These are phyloP conservation scores for Tuctoria greenei DNA, from an alignment of 176 grass and related monocot genomes.

Conservation along the genomic window DNA sequence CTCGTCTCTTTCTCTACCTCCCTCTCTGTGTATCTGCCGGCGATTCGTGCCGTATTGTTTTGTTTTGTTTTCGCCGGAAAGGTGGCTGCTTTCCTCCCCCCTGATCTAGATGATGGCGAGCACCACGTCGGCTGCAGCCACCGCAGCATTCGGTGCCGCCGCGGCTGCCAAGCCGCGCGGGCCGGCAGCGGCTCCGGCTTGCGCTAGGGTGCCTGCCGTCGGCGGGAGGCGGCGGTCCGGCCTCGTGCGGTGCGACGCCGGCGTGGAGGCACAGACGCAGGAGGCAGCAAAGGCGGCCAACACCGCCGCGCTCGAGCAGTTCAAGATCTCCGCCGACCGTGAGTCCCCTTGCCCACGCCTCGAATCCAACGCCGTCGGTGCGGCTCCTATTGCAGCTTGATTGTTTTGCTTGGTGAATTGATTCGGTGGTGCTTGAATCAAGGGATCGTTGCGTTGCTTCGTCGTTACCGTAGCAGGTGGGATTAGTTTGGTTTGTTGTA, in stretches of 20 bases:
- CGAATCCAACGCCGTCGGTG: slow-evolving; percentile 11
- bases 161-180: slow-evolving; percentile 35
- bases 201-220: slow-evolving; percentile 33
- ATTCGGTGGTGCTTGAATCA: slow-evolving; percentile 1
- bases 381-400: not conserved
- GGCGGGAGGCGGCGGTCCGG: slow-evolving; percentile 35
- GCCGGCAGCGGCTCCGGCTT: not conserved
- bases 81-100: not conserved
- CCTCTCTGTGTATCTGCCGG: not conserved
- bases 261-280: slow-evolving; percentile 53
- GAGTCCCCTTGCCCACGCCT: slow-evolving; percentile 36
- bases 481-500: slow-evolving; percentile 15
- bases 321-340: slow-evolving; percentile 98
- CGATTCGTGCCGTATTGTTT: slow-evolving; percentile 24
- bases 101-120: slow-evolving; percentile 52
- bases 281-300: slow-evolving; percentile 48
- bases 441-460: slow-evolving; percentile 8
- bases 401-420: slow-evolving; percentile 1
- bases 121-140: slow-evolving; percentile 47
- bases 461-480: not conserved
- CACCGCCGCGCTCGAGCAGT: slow-evolving; percentile 81
- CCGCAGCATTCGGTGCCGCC: slow-evolving; percentile 46
- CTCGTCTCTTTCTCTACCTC: not conserved
- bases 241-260: slow-evolving; percentile 66
- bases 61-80: slow-evolving; percentile 1